Conservation (phyloP, 1,284 basidiomycete species). For the Earliella scabrosa region DNA sequence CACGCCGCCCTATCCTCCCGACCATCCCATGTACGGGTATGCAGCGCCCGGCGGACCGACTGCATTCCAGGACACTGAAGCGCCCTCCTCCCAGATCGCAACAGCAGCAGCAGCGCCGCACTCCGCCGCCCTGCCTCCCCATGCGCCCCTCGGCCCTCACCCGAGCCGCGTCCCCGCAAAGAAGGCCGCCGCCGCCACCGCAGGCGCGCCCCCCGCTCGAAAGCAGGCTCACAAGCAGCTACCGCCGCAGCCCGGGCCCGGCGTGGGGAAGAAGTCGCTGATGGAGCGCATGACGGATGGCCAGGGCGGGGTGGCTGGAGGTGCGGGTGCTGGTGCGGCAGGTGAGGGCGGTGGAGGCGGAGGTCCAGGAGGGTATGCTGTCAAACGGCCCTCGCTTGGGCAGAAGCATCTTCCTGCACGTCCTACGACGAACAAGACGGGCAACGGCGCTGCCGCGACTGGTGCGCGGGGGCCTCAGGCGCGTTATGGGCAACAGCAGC, state of each 20-base stretch:
- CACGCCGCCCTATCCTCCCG: background rate
- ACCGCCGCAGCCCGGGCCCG: background rate
- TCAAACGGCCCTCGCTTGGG: background rate
- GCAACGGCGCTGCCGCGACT: too few relatives aligned
- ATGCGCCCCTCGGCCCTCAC: background rate
- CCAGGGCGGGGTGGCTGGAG: background rate
- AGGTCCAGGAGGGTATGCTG: background rate
- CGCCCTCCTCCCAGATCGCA: conserved; percentile 13
- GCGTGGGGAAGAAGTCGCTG: conserved; percentile 5
- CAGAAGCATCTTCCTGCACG: background rate
- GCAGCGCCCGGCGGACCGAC: conserved; percentile 7
- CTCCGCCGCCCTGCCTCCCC: background rate
- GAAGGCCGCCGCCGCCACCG: background rate
- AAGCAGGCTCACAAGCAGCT: conserved; percentile 8
- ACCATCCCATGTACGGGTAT: conserved; percentile 10
- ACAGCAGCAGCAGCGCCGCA: background rate
- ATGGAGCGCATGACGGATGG: background rate
- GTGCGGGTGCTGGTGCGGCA: background rate
- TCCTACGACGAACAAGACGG: background rate
- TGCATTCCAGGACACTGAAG: conserved; percentile 10
- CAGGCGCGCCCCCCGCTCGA: conserved; percentile 14
- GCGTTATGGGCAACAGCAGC: too few relatives aligned
- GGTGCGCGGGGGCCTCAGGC: too few relatives aligned
- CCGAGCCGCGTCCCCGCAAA: background rate
- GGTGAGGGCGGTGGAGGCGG: background rate